Conservation (phyloP, 371 early-diverging fungal genomes). For the Mucor saturninus region DNA sequence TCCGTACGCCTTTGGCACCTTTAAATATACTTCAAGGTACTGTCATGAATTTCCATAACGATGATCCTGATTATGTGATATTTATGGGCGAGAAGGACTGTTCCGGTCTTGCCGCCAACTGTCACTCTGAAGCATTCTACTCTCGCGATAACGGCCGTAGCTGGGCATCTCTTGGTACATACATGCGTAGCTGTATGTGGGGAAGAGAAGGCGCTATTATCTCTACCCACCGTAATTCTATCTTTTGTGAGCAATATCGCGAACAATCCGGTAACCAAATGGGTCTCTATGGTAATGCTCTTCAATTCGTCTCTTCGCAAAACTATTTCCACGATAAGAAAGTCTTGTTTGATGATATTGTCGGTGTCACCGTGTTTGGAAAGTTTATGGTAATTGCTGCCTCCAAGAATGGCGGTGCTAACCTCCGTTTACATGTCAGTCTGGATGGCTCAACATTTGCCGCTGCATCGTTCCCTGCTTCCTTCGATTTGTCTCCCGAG, state of each 20-base stretch:
- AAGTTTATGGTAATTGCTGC: constrained; percentile 86
- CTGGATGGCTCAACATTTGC: constrained; percentile 76
- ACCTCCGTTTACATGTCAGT: constrained; percentile 70
- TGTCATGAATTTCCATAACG: constrained; percentile 83
- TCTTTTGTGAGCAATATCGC: constrained; percentile 75
- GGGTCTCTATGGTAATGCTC: constrained; percentile 43
- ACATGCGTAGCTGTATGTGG: constrained; percentile 81
- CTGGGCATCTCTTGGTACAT: constrained; percentile 75
- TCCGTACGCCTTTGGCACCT: constrained; percentile 65
- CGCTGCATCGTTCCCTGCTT: constrained; percentile 77
- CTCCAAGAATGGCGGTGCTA: constrained; percentile 49
- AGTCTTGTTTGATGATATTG: constrained; percentile 64
- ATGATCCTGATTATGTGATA: constrained; percentile 76
- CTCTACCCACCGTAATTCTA: constrained; percentile 49
- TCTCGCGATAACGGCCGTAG: constrained; percentile 72
- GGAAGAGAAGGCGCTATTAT: constrained; percentile 67
- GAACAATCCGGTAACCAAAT: constrained; percentile 67
- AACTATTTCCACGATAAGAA: constrained; percentile 60
- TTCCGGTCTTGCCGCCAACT: constrained; percentile 41
- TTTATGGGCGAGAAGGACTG: constrained; percentile 73
- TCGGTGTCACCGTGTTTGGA: constrained; percentile 79
- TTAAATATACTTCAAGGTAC: constrained; percentile 51
- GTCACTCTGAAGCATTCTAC: constrained; percentile 76
- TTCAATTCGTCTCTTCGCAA: constrained; percentile 59
- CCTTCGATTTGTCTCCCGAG: constrained; percentile 56